Conservation (phyloP, 192 early-diverging fungal genomes). For the Chytriomyces sp. region DNA sequence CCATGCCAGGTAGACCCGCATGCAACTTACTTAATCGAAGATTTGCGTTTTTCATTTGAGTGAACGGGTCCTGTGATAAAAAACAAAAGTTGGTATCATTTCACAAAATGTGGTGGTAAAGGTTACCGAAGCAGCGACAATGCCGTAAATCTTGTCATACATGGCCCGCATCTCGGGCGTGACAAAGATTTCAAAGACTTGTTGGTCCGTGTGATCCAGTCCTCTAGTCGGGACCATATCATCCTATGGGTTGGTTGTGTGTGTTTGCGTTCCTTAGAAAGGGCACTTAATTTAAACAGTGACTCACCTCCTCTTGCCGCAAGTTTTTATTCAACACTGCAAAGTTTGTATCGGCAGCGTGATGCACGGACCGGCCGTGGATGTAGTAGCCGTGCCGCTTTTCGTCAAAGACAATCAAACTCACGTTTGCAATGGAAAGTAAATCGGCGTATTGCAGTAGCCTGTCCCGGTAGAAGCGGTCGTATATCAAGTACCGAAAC, state of each 20-base stretch:
- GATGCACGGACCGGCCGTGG: slow-evolving; percentile 58
- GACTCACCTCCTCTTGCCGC: slow-evolving; percentile 51
- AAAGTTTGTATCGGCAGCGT: slow-evolving; percentile 52
- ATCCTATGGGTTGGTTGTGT: slow-evolving; percentile 26
- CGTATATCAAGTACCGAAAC: slow-evolving; percentile 45
- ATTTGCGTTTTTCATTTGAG: not conserved
- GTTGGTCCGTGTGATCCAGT: slow-evolving; percentile 55
- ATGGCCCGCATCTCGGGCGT: slow-evolving; percentile 43
- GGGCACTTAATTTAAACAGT: not conserved
- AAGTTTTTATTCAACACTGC: slow-evolving; percentile 51
- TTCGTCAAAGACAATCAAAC: slow-evolving; percentile 60
- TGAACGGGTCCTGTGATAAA: too few species aligned
- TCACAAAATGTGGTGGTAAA: too few species aligned
- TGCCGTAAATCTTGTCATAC: slow-evolving; percentile 55
- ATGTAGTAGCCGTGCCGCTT: slow-evolving; percentile 64
- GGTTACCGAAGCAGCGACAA: slow-evolving; percentile 30
- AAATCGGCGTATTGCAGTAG: slow-evolving; percentile 60
- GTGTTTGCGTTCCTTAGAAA: not conserved
- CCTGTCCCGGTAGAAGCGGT: slow-evolving; percentile 56
- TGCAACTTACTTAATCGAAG: slow-evolving; percentile 7
- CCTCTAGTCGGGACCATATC: slow-evolving; percentile 61
- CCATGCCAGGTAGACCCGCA: not conserved
- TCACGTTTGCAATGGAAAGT: slow-evolving; percentile 58
- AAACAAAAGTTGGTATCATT: too few species aligned
- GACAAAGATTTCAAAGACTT: slow-evolving; percentile 58